Conservation (phyloP, 331 rosid species). For the Telfairia occidentalis region DNA sequence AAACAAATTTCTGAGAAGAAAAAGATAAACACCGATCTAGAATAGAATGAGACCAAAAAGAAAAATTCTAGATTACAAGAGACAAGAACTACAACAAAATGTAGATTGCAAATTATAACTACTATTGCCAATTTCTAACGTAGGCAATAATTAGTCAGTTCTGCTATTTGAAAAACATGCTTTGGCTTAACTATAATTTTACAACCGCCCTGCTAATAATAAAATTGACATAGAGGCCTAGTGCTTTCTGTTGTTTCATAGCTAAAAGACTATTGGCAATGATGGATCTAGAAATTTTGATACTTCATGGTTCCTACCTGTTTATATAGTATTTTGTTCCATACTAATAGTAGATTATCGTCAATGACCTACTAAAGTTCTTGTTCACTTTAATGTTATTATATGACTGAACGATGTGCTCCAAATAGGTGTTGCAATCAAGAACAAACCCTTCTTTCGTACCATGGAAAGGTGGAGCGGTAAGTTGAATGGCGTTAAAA, state of each 20-base stretch:
- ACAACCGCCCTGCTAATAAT: background rate
- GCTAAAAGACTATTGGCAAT: background rate
- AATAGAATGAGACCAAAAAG: too few species aligned
- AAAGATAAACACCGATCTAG: too few species aligned
- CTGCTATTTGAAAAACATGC: background rate
- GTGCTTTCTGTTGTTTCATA: background rate
- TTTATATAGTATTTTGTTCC: background rate
- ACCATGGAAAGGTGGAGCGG: constrained; percentile 97
- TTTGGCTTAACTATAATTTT: background rate
- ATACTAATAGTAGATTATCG: background rate
- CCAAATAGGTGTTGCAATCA: constrained; percentile 68
- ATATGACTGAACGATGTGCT: constrained; percentile 10
- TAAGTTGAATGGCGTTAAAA: constrained; percentile 28
- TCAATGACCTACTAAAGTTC: background rate
- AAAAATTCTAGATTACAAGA: background rate
- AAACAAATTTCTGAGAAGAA: background rate
- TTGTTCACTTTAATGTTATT: background rate
- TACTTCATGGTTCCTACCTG: background rate
- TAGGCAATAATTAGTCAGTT: background rate
- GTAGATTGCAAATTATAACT: background rate
- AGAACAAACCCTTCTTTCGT: constrained; percentile 61
- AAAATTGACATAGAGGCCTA: background rate
- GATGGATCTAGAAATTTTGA: background rate
- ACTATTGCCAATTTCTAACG: background rate
- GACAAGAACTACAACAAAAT: background rate